A percentile compares a stretch with the other conserved stretches of the same genome.
These are phyloP conservation scores for Groenewaldozyma sp. DNA, from an alignment of 1,139 yeast genomes.

Conservation along the genomic window DNA sequence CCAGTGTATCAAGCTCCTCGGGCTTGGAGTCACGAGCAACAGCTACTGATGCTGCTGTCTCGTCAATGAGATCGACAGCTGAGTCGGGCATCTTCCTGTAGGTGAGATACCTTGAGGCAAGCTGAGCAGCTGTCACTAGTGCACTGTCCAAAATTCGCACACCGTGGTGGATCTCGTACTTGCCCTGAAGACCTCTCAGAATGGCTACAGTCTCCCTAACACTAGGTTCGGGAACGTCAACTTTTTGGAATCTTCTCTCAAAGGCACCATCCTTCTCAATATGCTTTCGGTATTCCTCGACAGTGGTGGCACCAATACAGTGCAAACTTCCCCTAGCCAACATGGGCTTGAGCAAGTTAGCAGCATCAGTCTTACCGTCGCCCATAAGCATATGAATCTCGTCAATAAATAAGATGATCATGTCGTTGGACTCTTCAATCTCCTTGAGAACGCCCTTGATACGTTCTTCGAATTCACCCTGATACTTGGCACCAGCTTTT, in stretches of 20 bases:
- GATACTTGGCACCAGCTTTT: conserved; percentile 97
- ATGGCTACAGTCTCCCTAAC: conserved; percentile 91
- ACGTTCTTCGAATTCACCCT: conserved; percentile 98
- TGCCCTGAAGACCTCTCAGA: conserved; percentile 90
- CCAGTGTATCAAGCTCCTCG: conserved; percentile 87
- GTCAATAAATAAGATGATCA: conserved; percentile 86
- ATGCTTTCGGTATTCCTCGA: conserved; percentile 84
- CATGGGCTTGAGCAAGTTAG: conserved; percentile 93
- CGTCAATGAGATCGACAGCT: conserved; percentile 95
- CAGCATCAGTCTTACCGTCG: conserved; percentile 90
- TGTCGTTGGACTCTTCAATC: conserved; percentile 75
- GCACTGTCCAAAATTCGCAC: conserved; percentile 95
- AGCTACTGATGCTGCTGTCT: conserved; percentile 94
- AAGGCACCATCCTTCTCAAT: conserved; percentile 97
- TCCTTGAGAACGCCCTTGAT: conserved; percentile 92
- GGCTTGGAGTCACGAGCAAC: conserved; percentile 98
- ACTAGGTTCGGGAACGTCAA: conserved; percentile 92
- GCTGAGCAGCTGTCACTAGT: conserved; percentile 86
- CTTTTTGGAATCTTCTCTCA: conserved; percentile 96
- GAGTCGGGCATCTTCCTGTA: conserved; percentile 96
- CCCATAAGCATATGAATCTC: conserved; percentile 99
- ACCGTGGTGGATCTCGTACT: conserved; percentile 96
- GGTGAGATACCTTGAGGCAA: conserved; percentile 90
- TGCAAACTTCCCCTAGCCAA: conserved; percentile 93
- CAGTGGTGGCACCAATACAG: conserved; percentile 97